phyloP scores from a whole-genome alignment of 2,329 filamentous ascomycete species.

The Amylocarpus encephaloides region DNA sequence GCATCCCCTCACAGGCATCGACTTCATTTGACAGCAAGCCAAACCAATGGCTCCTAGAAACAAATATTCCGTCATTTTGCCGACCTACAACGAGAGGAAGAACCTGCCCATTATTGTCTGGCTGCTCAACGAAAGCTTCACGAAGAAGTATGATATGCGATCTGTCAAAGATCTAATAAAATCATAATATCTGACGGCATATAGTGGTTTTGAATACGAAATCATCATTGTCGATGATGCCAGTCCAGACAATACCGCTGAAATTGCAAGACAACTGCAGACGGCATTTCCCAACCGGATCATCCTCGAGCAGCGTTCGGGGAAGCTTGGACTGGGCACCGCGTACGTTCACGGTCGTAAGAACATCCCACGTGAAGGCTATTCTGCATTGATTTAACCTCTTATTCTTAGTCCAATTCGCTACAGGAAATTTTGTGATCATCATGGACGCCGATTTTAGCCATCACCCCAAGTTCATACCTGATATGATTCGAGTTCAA shows the following conservation, averaged over 20 bases:
- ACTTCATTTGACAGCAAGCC: no score
- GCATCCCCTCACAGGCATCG: no score
- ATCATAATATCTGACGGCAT: no score
- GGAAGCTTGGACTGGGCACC: constrained; percentile 44
- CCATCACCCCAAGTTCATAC: constrained; percentile 98
- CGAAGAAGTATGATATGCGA: constrained; percentile 80
- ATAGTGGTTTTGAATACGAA: constrained; percentile 65
- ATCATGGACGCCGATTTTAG: constrained; percentile 99
- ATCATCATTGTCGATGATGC: constrained; percentile 95
- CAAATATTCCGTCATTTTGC: constrained; percentile 96
- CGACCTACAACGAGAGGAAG: constrained; percentile 96
- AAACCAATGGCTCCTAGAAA: constrained; percentile 42
- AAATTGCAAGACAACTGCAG: constrained; percentile 83
- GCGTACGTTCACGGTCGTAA: constrained; percentile 27
- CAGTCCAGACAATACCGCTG: constrained; percentile 90
- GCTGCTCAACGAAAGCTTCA: constrained; percentile 84
- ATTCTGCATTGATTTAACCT: no score
- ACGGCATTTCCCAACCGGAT: constrained; percentile 77
- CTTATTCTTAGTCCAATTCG: constrained; percentile 57
- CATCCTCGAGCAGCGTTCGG: constrained; percentile 77
- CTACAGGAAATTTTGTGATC: constrained; percentile 89
- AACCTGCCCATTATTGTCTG: constrained; percentile 92
- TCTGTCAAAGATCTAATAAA: no score
- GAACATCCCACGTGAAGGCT: no score
- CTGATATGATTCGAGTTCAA: constrained; percentile 83